A percentile compares a stretch with the other conserved stretches of the same genome.
phyloP scores from a whole-genome alignment of 306 rosid genomes.

The Alnus rubra region DNA sequence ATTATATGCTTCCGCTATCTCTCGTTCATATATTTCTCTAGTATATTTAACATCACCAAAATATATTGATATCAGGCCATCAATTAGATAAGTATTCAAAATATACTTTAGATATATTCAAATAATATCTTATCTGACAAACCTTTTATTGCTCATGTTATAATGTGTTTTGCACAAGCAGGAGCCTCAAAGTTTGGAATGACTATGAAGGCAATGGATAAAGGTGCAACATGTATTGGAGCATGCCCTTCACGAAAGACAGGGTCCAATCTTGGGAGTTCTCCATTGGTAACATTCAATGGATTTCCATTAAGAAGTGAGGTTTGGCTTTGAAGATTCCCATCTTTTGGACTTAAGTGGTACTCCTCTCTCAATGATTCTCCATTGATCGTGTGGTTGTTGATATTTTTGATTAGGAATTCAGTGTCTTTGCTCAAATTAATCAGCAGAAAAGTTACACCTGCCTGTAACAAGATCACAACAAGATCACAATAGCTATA shows the following conservation, averaged over 20 bases:
- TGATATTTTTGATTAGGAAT: slow-evolving; percentile 41
- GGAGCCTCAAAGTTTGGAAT: slow-evolving; percentile 50
- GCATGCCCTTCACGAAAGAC: slow-evolving; percentile 29
- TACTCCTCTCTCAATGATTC: slow-evolving; percentile 73
- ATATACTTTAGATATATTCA: no score
- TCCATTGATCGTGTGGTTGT: slow-evolving; percentile 26
- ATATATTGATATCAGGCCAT: no score
- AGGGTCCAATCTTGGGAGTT: slow-evolving; percentile 66
- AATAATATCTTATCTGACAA: no score
- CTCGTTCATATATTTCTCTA: no score
- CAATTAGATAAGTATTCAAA: no score
- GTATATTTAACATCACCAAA: no score
- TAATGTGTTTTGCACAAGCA: slow-evolving; percentile 23
- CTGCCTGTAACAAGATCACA: slow-evolving; percentile 43
- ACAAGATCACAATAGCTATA: not conserved
- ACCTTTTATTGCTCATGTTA: no score
- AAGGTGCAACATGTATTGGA: slow-evolving; percentile 44
- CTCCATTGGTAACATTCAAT: slow-evolving; percentile 57
- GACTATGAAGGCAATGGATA: slow-evolving; percentile 51
- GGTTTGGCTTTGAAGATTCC: slow-evolving; percentile 57
- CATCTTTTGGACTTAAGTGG: slow-evolving; percentile 62
- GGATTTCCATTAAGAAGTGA: slow-evolving; percentile 71
- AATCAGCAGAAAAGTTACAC: slow-evolving; percentile 72
- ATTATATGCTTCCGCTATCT: no score
- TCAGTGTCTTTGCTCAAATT: slow-evolving; percentile 73